Evolutionary conservation across 2,329 filamentous ascomycete genomes (phyloP).

Genomic region (Phoma sp.): DNA sequence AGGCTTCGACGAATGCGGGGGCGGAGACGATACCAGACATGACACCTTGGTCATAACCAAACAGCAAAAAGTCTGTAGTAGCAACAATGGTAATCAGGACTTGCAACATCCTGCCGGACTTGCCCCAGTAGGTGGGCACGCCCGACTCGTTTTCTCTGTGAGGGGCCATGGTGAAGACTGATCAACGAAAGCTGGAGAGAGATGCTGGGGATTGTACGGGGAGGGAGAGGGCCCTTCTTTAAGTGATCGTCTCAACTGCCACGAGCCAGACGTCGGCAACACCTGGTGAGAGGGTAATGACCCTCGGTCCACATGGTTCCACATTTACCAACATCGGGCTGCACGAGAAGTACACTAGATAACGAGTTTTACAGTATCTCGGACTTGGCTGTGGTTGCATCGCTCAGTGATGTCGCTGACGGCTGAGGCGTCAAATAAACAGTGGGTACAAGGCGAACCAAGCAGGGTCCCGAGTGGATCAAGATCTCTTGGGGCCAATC

Average conservation of each 20-base stretch:
- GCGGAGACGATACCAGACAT: slow-evolving; percentile 53
- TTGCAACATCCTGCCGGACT: slow-evolving; percentile 40
- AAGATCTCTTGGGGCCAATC: slow-evolving; percentile 31
- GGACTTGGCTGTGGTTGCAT: slow-evolving; percentile 40
- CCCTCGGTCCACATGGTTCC: slow-evolving; percentile 29
- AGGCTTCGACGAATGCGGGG: slow-evolving; percentile 42
- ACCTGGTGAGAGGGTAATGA: slow-evolving; percentile 20
- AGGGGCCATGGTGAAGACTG: slow-evolving; percentile 33
- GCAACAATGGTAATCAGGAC: slow-evolving; percentile 52
- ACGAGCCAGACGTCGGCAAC: slow-evolving; percentile 25
- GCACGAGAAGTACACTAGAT: slow-evolving; percentile 39
- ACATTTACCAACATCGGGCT: slow-evolving; percentile 29
- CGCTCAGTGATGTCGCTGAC: slow-evolving; percentile 29
- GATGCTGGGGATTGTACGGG: slow-evolving; percentile 28
- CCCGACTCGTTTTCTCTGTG: slow-evolving; percentile 33
- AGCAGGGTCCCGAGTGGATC: slow-evolving; percentile 36
- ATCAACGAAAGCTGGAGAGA: slow-evolving; percentile 28
- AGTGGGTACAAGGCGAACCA: slow-evolving; percentile 36
- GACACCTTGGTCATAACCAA: slow-evolving; percentile 57
- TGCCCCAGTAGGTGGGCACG: slow-evolving; percentile 41
- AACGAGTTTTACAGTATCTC: slow-evolving; percentile 38
- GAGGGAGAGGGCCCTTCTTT: slow-evolving; percentile 35
- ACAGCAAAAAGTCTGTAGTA: slow-evolving; percentile 57
- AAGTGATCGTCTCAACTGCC: slow-evolving; percentile 30
- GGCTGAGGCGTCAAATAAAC: slow-evolving; percentile 36